phyloP scores from a whole-genome alignment of 306 rosid genomes.

The Cicer pinnatifidum region DNA sequence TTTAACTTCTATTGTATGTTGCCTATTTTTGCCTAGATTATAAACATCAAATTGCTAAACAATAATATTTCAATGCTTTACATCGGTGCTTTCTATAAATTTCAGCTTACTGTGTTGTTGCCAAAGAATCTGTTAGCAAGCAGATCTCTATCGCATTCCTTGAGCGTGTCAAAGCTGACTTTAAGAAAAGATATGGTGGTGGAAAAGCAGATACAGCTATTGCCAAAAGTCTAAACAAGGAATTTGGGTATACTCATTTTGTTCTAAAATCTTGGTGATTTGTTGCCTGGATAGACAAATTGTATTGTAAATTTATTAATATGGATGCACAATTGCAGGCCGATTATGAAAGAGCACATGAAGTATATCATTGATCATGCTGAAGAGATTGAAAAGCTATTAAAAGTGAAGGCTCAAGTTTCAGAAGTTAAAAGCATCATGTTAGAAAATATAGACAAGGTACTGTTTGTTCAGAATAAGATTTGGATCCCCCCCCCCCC shows the following conservation, averaged over 20 bases:
- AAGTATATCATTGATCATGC: conserved; percentile 87
- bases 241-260: conserved; percentile 70
- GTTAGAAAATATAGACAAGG: conserved; percentile 80
- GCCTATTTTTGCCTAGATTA: background rate
- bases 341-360: conserved; percentile 89
- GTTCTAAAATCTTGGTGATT: conserved; percentile 25
- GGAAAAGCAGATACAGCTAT: conserved; percentile 88
- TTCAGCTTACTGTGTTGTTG: conserved; percentile 96
- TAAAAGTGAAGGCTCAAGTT: conserved; percentile 96
- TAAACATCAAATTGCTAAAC: conserved; percentile 16
- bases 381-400: conserved; percentile 84
- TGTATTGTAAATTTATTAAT: conserved; percentile 14
- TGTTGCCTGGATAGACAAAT: conserved; percentile 19
- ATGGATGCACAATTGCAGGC: conserved; percentile 60
- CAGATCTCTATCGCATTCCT: conserved; percentile 91
- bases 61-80: background rate
- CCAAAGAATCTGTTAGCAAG: conserved; percentile 85
- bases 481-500: background rate
- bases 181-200: conserved; percentile 83
- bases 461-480: conserved; percentile 26
- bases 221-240: conserved; percentile 91
- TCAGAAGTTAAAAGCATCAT: conserved; percentile 88
- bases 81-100: conserved; percentile 41
- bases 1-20: conserved; percentile 37
- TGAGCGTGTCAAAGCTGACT: conserved; percentile 83